Percentiles rank a stretch among this genome's conserved stretches.
Conservation (phyloP, 805 yeast species). For the Saccharomycopsis fibuligera region DNA sequence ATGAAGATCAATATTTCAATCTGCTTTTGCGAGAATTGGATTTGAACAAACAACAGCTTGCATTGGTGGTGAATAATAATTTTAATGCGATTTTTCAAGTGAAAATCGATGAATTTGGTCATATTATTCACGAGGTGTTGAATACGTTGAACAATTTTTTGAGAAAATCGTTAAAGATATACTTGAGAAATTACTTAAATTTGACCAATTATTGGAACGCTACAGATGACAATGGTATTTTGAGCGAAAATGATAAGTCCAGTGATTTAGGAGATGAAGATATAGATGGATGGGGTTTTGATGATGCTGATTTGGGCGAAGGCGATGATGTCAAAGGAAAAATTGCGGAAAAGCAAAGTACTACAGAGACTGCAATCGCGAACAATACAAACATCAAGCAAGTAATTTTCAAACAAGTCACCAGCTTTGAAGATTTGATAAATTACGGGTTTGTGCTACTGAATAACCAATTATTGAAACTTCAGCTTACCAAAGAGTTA, state of each 20-base stretch:
- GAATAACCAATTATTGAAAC: too few relatives aligned
- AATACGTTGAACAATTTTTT: slow-evolving; percentile 9
- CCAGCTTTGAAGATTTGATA: slow-evolving; percentile 7
- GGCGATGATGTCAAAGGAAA: background rate
- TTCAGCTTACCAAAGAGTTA: slow-evolving; percentile 8
- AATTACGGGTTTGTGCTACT: slow-evolving; percentile 16
- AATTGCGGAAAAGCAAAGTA: background rate
- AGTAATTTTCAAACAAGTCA: background rate
- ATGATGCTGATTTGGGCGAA: slow-evolving; percentile 3
- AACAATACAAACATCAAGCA: background rate
- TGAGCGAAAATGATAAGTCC: background rate
- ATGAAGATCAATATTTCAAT: background rate
- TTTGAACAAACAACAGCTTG: background rate
- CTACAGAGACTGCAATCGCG: background rate
- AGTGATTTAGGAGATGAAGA: background rate
- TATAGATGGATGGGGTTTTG: slow-evolving; percentile 11
- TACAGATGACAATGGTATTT: background rate
- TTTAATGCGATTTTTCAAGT: slow-evolving; percentile 7
- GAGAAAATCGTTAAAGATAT: slow-evolving; percentile 18
- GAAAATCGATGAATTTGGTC: slow-evolving; percentile 5
- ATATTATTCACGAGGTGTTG: slow-evolving; percentile 6
- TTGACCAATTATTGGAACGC: slow-evolving; percentile 12
- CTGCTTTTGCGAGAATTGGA: background rate
- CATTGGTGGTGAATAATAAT: background rate
- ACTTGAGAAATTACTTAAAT: slow-evolving; percentile 14